Evolutionary conservation across 495 filamentous ascomycete genomes (phyloP).

Genomic region (Penicillium taxi): DNA sequence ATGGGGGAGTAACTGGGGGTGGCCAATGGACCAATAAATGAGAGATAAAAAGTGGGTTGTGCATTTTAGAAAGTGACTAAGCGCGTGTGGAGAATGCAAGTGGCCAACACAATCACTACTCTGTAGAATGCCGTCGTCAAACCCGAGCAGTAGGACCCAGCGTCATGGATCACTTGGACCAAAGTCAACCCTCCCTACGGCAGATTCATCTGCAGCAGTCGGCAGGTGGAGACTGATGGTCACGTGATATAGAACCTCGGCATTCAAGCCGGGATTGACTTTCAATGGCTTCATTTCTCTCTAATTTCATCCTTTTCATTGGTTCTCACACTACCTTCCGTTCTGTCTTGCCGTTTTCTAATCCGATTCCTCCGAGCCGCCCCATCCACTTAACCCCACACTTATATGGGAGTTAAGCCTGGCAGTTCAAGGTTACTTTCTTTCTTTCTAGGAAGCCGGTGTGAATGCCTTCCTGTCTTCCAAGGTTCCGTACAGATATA

Average conservation of each 20-base stretch:
- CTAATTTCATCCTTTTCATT: background rate
- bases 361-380: constrained; percentile 5
- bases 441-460: constrained; percentile 1
- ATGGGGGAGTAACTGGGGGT: constrained; percentile 15
- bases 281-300: background rate
- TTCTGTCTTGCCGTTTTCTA: background rate
- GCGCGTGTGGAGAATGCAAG: constrained; percentile 7
- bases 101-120: no score
- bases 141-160: constrained; percentile 4
- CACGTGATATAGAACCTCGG: constrained; percentile 26
- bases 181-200: background rate
- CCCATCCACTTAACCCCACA: constrained; percentile 4
- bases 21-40: constrained; percentile 11
- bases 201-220: constrained; percentile 5
- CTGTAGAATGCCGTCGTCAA: constrained; percentile 8
- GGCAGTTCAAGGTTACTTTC: no score
- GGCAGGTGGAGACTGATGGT: constrained; percentile 25
- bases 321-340: background rate
- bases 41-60: background rate
- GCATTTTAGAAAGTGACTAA: background rate
- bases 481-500: no score
- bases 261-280: constrained; percentile 22
- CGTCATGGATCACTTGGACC: background rate
- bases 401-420: constrained; percentile 12
- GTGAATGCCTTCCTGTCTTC: no score